Conservation (phyloP, 2,329 filamentous ascomycete genomes). For the Claviceps africana region DNA sequence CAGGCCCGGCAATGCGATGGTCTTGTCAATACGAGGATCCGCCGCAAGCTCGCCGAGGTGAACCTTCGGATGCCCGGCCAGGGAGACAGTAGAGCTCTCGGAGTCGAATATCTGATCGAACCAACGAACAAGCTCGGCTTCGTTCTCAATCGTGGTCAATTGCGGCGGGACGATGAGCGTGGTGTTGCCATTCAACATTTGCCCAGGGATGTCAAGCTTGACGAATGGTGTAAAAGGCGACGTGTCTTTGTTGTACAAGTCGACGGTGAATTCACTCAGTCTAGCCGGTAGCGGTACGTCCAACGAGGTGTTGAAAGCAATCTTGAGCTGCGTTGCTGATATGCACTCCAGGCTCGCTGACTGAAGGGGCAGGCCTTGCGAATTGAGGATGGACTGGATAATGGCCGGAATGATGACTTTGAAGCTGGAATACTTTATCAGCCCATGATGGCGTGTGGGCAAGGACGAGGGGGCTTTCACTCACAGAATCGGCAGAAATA, state of each 20-base stretch:
- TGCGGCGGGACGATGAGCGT: slow-evolving; percentile 21
- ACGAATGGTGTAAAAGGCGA: slow-evolving; percentile 10
- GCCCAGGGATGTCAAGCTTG: slow-evolving; percentile 7
- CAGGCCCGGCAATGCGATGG: slow-evolving; percentile 24
- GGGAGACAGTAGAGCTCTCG: slow-evolving; percentile 21
- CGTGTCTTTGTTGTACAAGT: slow-evolving; percentile 27
- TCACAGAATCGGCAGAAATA: slow-evolving; percentile 32
- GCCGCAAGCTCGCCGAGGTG: slow-evolving; percentile 26
- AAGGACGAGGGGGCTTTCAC: slow-evolving; percentile 7
- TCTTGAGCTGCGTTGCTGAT: slow-evolving; percentile 18
- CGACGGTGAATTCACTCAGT: slow-evolving; percentile 24
- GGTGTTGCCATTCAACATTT: slow-evolving; percentile 22
- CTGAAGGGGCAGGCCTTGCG: slow-evolving; percentile 25
- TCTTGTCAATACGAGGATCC: slow-evolving; percentile 25
- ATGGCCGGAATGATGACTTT: slow-evolving; percentile 31
- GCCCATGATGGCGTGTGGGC: background rate
- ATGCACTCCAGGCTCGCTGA: slow-evolving; percentile 21
- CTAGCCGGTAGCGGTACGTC: slow-evolving; percentile 23
- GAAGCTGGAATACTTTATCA: slow-evolving; percentile 21
- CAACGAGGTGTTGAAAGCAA: slow-evolving; percentile 24
- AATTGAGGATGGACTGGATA: slow-evolving; percentile 28
- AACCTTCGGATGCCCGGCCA: slow-evolving; percentile 22
- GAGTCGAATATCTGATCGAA: slow-evolving; percentile 27
- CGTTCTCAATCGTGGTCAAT: slow-evolving; percentile 21
- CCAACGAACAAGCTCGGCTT: slow-evolving; percentile 25